These are phyloP conservation scores for Neonectria ditissima DNA, from an alignment of 2,329 filamentous ascomycete species.

Conservation along the genomic window DNA sequence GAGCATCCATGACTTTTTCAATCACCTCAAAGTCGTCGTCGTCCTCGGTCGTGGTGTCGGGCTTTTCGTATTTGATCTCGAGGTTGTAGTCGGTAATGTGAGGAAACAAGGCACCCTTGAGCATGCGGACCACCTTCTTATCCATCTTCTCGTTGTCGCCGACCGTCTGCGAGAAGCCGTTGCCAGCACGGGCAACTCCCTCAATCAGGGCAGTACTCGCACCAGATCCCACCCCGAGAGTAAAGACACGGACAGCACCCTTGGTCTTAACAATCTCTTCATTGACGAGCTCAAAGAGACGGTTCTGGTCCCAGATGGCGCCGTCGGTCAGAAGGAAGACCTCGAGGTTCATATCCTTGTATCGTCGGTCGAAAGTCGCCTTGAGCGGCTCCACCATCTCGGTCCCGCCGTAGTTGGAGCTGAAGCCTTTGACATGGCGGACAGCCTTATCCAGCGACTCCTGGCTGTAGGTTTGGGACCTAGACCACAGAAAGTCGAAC, in stretches of 20 bases:
- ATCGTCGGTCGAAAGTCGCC: conserved; percentile 56
- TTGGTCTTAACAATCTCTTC: conserved; percentile 53
- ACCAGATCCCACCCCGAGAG: conserved; percentile 64
- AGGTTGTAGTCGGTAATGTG: conserved; percentile 74
- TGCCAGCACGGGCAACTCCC: conserved; percentile 65
- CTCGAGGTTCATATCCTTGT: conserved; percentile 62
- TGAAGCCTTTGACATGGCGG: conserved; percentile 56
- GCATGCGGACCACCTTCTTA: conserved; percentile 77
- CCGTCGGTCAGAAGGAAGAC: conserved; percentile 69
- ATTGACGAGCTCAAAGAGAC: conserved; percentile 60
- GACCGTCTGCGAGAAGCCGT: conserved; percentile 72
- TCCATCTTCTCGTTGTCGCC: conserved; percentile 73
- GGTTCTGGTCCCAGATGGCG: conserved; percentile 61
- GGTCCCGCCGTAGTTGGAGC: conserved; percentile 64
- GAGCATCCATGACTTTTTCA: conserved; percentile 65
- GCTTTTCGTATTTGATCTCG: conserved; percentile 67
- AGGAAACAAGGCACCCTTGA: conserved; percentile 76
- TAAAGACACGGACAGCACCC: conserved; percentile 63
- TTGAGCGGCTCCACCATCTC: conserved; percentile 62
- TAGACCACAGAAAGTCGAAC: conserved; percentile 60
- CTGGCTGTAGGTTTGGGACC: conserved; percentile 60
- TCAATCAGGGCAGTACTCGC: conserved; percentile 67
- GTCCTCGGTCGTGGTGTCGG: conserved; percentile 22
- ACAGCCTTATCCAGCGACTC: conserved; percentile 58
- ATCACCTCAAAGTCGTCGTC: conserved; percentile 72